Conservation (phyloP, 108 stramenopile genomes). For the Skeletonema potamos region DNA sequence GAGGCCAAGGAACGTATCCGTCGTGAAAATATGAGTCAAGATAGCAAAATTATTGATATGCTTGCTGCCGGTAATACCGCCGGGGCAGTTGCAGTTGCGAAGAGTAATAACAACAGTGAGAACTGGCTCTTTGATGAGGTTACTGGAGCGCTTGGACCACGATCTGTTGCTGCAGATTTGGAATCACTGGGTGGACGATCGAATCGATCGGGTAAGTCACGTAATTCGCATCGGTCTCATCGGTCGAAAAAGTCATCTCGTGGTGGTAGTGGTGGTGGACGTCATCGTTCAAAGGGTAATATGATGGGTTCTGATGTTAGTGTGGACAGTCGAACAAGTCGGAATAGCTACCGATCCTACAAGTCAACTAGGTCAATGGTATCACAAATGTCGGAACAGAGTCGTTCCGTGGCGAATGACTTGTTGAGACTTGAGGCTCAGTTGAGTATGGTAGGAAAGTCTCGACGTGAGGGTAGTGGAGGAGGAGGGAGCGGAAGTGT, state of each 20-base stretch:
- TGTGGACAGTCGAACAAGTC: constrained; percentile 58
- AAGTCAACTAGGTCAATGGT: constrained; percentile 77
- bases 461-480: constrained; percentile 19
- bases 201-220: constrained; percentile 62
- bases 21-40: constrained; percentile 29
- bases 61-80: constrained; percentile 31
- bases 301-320: constrained; percentile 40
- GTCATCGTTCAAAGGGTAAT: constrained; percentile 31
- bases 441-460: constrained; percentile 81
- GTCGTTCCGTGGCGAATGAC: constrained; percentile 85
- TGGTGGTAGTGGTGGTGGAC: constrained; percentile 6
- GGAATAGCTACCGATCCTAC: constrained; percentile 70
- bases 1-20: constrained; percentile 45
- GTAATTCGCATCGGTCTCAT: constrained; percentile 58
- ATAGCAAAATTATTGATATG: constrained; percentile 47
- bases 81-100: constrained; percentile 12
- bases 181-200: constrained; percentile 83
- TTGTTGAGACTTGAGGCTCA: constrained; percentile 84
- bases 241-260: constrained; percentile 19
- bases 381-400: constrained; percentile 86
- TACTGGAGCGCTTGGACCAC: constrained; percentile 78
- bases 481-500: constrained; percentile 31
- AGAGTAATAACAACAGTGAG: constrained; percentile 56
- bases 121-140: constrained; percentile 87
- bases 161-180: constrained; percentile 78